These are phyloP conservation scores for Fomitopsis schrenkii DNA, from an alignment of 1,284 basidiomycete genomes.

Conservation along the genomic window DNA sequence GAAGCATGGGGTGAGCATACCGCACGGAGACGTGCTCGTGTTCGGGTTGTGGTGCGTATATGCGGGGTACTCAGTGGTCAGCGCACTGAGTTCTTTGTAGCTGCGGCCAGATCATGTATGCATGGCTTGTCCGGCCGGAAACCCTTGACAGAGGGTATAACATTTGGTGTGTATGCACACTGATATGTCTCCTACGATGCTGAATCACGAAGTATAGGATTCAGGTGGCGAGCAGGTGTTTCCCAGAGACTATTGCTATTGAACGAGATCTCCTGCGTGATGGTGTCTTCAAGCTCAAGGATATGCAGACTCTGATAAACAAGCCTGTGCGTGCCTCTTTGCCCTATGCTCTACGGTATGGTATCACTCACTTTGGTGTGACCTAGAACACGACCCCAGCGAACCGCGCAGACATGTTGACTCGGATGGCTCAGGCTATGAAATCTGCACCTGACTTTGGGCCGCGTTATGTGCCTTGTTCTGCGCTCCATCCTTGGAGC, in stretches of 20 bases:
- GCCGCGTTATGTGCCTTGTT: conserved; percentile 57
- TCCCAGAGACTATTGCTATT: conserved; percentile 54
- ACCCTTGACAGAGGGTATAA: conserved; percentile 78
- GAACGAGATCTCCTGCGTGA: conserved; percentile 60
- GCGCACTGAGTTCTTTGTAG: conserved; percentile 27
- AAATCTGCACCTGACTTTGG: conserved; percentile 39
- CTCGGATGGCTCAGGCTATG: conserved; percentile 30
- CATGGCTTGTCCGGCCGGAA: conserved; percentile 78
- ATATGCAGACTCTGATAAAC: conserved; percentile 54
- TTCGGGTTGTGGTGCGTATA: conserved; percentile 71
- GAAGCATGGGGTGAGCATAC: conserved; percentile 67
- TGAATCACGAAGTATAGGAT: conserved; percentile 36
- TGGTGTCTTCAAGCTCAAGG: conserved; percentile 49
- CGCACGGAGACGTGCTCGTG: conserved; percentile 81
- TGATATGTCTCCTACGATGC: background rate
- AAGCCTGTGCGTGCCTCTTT: conserved; percentile 32
- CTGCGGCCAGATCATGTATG: conserved; percentile 89
- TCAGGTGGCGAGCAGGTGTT: conserved; percentile 62
- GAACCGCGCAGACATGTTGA: conserved; percentile 36
- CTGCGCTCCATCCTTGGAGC: conserved; percentile 78
- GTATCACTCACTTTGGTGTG: background rate
- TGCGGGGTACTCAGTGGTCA: background rate
- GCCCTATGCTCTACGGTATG: background rate
- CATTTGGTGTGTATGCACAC: conserved; percentile 50
- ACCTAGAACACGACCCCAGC: conserved; percentile 36